Percentiles rank a stretch among this genome's conserved stretches.
Evolutionary conservation across 805 yeast genomes (phyloP).

Genomic region (Candida awuae): DNA sequence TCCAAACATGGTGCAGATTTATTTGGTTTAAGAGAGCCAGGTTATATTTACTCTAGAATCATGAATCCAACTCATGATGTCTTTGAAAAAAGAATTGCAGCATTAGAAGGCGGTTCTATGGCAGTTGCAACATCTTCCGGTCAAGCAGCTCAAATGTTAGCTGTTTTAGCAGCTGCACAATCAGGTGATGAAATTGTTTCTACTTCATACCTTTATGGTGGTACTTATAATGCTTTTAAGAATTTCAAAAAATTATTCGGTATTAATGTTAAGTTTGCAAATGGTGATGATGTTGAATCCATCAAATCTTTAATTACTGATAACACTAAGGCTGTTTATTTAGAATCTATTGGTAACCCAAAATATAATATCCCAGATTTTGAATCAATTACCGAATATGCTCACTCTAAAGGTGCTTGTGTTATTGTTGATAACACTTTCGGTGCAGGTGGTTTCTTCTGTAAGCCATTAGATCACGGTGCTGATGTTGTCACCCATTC

Average conservation of each 20-base stretch:
- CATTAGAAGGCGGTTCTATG: conserved; percentile 85
- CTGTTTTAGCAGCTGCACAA: conserved; percentile 76
- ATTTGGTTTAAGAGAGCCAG: conserved; percentile 77
- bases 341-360: conserved; percentile 92
- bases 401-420: conserved; percentile 82
- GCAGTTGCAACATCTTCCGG: conserved; percentile 93
- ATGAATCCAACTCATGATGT: conserved; percentile 91
- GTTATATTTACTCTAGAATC: conserved; percentile 82
- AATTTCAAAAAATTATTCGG: conserved; percentile 80
- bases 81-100: conserved; percentile 86
- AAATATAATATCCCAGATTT: conserved; percentile 89
- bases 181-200: conserved; percentile 86
- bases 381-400: conserved; percentile 61
- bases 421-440: conserved; percentile 93
- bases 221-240: conserved; percentile 92
- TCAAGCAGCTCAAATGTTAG: conserved; percentile 88
- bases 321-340: conserved; percentile 80
- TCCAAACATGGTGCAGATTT: conserved; percentile 89
- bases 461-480: conserved; percentile 79
- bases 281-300: conserved; percentile 68
- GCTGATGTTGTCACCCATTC: conserved; percentile 91
- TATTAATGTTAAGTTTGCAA: conserved; percentile 74
- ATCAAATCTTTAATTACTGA: conserved; percentile 70
- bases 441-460: conserved; percentile 91
- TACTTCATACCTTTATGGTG: conserved; percentile 85